Evolutionary conservation across 139 green algal genomes (phyloP).

Genomic region (Ulvella scutata): DNA sequence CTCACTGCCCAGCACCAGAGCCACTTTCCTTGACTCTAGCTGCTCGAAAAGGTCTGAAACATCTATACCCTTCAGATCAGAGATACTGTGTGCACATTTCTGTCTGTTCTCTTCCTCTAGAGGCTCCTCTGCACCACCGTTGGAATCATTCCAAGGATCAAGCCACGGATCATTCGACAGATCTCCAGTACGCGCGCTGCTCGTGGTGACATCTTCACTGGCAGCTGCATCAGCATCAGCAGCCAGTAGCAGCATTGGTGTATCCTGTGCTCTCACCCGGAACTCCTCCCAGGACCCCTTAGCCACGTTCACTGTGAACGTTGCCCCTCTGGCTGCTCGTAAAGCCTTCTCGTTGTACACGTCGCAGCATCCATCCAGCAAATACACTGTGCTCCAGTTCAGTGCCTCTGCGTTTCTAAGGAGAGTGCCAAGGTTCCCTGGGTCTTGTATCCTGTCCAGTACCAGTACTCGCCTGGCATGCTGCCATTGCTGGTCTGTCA

Average conservation of each 20-base stretch:
- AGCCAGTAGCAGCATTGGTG: constrained; percentile 25
- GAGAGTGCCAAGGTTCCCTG: constrained; percentile 51
- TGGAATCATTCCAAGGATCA: neutral
- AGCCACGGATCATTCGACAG: neutral
- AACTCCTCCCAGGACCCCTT: constrained; percentile 8
- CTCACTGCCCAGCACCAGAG: constrained; percentile 60
- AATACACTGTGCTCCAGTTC: constrained; percentile 25
- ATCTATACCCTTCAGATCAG: neutral
- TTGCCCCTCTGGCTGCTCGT: constrained; percentile 15
- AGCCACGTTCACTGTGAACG: constrained; percentile 27
- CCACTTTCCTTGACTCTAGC: constrained; percentile 14
- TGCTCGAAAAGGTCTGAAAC: neutral
- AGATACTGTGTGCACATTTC: neutral
- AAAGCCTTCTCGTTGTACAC: constrained; percentile 58
- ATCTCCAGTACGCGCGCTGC: neutral
- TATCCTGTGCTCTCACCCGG: neutral
- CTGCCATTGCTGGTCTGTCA: neutral
- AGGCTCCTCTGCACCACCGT: neutral
- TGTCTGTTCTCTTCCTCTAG: neutral
- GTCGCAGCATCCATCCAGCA: constrained; percentile 67
- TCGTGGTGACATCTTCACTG: neutral
- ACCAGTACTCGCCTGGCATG: constrained; percentile 31
- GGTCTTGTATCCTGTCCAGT: constrained; percentile 54
- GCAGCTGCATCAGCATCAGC: constrained; percentile 23
- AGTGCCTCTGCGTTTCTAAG: constrained; percentile 18